Base-by-base conservation (phyloP, 1,284 basidiomycete species). In the Fomitopsis palustris region DNA sequence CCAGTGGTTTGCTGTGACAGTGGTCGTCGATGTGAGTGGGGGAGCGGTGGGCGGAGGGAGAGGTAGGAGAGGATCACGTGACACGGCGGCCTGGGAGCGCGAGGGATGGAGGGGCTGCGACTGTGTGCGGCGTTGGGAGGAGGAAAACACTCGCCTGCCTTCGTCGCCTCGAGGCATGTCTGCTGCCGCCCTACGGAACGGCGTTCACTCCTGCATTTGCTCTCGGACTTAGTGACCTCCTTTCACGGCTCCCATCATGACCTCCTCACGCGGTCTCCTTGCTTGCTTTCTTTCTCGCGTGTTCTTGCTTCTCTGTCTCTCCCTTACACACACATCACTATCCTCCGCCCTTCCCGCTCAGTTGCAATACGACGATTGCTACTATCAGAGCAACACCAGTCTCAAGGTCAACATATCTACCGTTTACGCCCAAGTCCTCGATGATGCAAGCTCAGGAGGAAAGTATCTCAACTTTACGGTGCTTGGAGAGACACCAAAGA, bases 371-470 rank as follows among this genome's bases (percentile, higher is more conserved):
- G 62, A 59, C 49, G 85, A 89, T 70, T 90, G 87, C 74, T 89
- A 84, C 72, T 66, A 74, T 38, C 80, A 80, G 61, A 57, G 59
- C 56, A 81, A 82, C 72, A 65, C 66, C 19, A 74, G 78, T 41
- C 78, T 80, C 69, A 87, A 87, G 70, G 79, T 94, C 70, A 78
- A 83, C 56, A 80, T 95, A 61, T 81, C 83, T 56, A 80, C 80
- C 25, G 85, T 94, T 47, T 93, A 89, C 69, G 90, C 86, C 14
- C 88, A 93, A 70, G 78, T 93, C 57, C 75, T 87, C 4, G 72
- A 82, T 23, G 77, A 79, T 42, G 49, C 49, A 5, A 72, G 74
- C 27, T 65, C 74, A 12, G 69, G 74, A 33, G 78, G 78, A 1
- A 72, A 73, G 12, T 80, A 79, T 63, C 72, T 92, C 55, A 89